Evolutionary conservation across 2,329 filamentous ascomycete species (phyloP), one percentile per base, ranked within the genome.

Genomic region (Sphaerostilbella broomeana): DNA sequence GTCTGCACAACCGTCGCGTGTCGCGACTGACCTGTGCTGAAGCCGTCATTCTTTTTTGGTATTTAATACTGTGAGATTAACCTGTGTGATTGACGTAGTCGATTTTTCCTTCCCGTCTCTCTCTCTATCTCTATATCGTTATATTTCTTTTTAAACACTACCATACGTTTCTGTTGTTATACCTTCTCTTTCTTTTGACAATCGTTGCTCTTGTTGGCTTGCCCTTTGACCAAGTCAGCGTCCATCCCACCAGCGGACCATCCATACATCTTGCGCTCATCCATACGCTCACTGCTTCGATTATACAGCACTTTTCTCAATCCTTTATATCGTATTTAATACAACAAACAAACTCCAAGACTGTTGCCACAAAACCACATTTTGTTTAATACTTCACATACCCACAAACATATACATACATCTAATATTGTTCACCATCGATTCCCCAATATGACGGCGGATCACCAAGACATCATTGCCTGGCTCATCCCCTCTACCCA

Each of bases 401-500:
- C 16, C n/a, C 19, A 38, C 19, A 40, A n/a, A 22, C 35, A 34
- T 30, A 21, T 13, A 33, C 27, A 38, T 17, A 40, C n/a, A 15
- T 6, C 28, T 25, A 38, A 38, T 33, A 25, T 41, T 17, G 38
- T 30, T 38, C 46, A 30, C 28, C 45, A 39, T 27, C 45, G n/a
- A n/a, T n/a, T 49, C 44, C 21, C 13, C 33, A 24, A 37, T 35
- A 24, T 35, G 39, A 45, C 51, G 50, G 46, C 49, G 47, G 39
- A 43, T 21, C 43, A 41, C 45, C 40, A 50, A 41, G 50, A 63
- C 41, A 51, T 61, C 43, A 62, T 64, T 50, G 61, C 61, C 50
- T 64, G 61, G 61, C 60, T 64, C 48, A 56, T 64, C 35, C 61
- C 60, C 27, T 60, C 61, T 43, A 51, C 59, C 16, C 53, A 54